Evolutionary conservation across 2,329 filamentous ascomycete species (phyloP), one percentile per base, ranked within the genome.

Genomic region (Microsporum ferrugineum): DNA sequence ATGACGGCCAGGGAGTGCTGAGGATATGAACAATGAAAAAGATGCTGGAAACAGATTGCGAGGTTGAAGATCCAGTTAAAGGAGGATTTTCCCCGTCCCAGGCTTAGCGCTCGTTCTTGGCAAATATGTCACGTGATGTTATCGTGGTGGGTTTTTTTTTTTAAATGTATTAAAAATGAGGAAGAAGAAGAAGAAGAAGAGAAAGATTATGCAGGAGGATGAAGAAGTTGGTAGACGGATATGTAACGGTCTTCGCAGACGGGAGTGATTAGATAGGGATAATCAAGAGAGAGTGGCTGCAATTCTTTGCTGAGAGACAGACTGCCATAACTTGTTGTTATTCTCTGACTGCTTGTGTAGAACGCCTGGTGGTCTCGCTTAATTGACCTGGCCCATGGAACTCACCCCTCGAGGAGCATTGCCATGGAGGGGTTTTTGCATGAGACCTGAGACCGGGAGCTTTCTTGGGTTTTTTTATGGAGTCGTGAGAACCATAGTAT

Each of bases 51-150:
- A 63, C 60, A 63, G 72, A 69, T 58, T 60, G 57, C 61, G 55
- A 61, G 58, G 62, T 55, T 62, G 58, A 63, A 64, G 62, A 66
- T 69, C 60, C 39, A 55, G 23, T n/a, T 38, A 61, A 60, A 59
- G 73, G 73, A 75, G 73, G 72, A 74, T 74, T 75, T 75, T 74
- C 72, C 60, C 62, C 60, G 67, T 71, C 67, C 66, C 69, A 47
- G 64, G 64, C 47, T 23, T 65, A 64, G 64, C 58, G 60, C 43
- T 7, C 59, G 39, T 60, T 23, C 60, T 66, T 72, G 71, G 71
- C 69, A 68, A 23, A 65, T 67, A 12, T 65, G 62, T 64, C 74
- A 76, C 73, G 74, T 76, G 74, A 74, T 58, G 39, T 39, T 57
- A 66, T 68, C 69, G 68, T 69, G 49, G 27, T 23, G 17, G 17